A percentile compares a stretch with the other conserved stretches of the same genome.
These are phyloP conservation scores for Rhypophila decipiens DNA, from an alignment of 495 filamentous ascomycete species.

Conservation along the genomic window DNA sequence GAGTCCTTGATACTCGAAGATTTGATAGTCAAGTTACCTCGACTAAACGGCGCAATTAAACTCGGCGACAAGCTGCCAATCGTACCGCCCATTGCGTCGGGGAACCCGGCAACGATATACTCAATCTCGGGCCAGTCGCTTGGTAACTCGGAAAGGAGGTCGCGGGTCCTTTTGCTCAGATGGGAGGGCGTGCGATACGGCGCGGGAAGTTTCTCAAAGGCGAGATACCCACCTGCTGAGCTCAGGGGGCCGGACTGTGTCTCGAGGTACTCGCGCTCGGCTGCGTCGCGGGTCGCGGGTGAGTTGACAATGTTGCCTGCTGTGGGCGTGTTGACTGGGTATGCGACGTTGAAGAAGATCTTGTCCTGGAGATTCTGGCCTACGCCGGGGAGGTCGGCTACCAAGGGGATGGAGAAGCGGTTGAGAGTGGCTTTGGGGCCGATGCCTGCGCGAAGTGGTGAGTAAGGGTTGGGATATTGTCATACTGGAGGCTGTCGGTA, in stretches of 20 bases:
- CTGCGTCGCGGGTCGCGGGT: slow-evolving; percentile 23
- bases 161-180: slow-evolving; percentile 32
- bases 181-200: background rate
- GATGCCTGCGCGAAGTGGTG: slow-evolving; percentile 1
- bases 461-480: background rate
- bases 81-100: slow-evolving; percentile 33
- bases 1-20: slow-evolving; percentile 32
- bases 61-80: slow-evolving; percentile 32
- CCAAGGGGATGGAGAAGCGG: slow-evolving; percentile 29
- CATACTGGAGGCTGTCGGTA: background rate
- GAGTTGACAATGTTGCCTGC: slow-evolving; percentile 18
- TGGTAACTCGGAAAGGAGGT: slow-evolving; percentile 36
- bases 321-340: slow-evolving; percentile 34
- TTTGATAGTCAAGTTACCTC: slow-evolving; percentile 49
- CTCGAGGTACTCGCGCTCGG: slow-evolving; percentile 19
- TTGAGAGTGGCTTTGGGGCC: slow-evolving; percentile 12
- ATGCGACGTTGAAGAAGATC: slow-evolving; percentile 28
- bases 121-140: slow-evolving; percentile 54
- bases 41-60: slow-evolving; percentile 40
- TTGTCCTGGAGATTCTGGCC: slow-evolving; percentile 49
- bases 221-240: slow-evolving; percentile 40
- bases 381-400: slow-evolving; percentile 42
- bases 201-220: slow-evolving; percentile 11
- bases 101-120: slow-evolving; percentile 37
- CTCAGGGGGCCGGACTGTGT: slow-evolving; percentile 33